phyloP scores from a whole-genome alignment of 495 filamentous ascomycete species.

The Daldinia caldariorum region DNA sequence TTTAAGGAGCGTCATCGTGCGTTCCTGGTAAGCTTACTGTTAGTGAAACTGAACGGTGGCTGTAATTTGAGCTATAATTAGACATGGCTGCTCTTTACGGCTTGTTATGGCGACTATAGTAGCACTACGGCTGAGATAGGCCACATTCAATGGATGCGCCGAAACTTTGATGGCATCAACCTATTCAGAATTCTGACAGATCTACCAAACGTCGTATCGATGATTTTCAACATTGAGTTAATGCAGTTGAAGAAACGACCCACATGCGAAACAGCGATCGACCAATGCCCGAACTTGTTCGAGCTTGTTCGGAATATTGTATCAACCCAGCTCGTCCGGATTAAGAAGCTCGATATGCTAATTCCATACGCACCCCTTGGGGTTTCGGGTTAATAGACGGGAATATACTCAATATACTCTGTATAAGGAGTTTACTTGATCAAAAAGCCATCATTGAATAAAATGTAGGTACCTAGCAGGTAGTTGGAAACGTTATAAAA shows the following conservation, averaged over 20 bases:
- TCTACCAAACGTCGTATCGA: not conserved
- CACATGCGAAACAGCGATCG: constrained; percentile 1
- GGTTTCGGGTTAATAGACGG: too few relatives aligned
- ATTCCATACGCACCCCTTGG: too few relatives aligned
- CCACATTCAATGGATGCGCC: not conserved
- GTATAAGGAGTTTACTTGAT: too few relatives aligned
- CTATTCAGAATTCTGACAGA: not conserved
- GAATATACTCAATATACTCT: too few relatives aligned
- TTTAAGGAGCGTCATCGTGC: constrained; percentile 26
- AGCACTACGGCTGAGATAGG: constrained; percentile 12
- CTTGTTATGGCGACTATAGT: not conserved
- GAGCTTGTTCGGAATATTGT: too few relatives aligned
- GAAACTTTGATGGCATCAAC: constrained; percentile 14
- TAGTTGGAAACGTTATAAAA: too few relatives aligned
- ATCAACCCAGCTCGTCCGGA: too few relatives aligned
- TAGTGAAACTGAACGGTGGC: not conserved
- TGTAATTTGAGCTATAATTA: constrained; percentile 24
- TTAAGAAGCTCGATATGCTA: too few relatives aligned
- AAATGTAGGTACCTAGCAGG: too few relatives aligned
- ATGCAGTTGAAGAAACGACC: not conserved
- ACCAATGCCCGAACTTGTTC: too few relatives aligned
- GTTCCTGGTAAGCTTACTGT: constrained; percentile 10
- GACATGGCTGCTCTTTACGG: constrained; percentile 22
- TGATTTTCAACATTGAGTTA: not conserved
- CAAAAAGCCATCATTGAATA: too few relatives aligned